Evolutionary conservation across 2,329 filamentous ascomycete species (phyloP).

Genomic region (Leptographium radiaticola): DNA sequence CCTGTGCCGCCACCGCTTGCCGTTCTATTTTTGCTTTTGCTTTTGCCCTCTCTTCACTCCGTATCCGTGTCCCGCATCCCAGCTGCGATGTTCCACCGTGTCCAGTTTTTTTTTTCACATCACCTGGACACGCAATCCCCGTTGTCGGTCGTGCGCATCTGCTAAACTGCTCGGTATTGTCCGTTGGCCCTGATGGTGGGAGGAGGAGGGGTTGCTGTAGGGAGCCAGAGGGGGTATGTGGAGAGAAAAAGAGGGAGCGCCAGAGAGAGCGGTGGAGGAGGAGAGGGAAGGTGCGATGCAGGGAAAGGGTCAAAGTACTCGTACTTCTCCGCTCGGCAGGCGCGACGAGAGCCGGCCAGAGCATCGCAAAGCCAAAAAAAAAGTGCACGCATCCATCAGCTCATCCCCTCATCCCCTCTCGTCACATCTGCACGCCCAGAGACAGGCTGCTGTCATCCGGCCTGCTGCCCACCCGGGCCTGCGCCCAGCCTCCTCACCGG

Average conservation of each 20-base stretch:
- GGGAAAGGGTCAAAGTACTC: too few species aligned
- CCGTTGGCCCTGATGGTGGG: not conserved
- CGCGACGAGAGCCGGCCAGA: not conserved
- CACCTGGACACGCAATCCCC: constrained; percentile 1
- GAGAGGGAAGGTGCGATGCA: too few species aligned
- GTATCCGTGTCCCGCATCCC: not conserved
- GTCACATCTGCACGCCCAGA: too few species aligned
- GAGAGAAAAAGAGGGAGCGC: not conserved
- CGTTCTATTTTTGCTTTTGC: not conserved
- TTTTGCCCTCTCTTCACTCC: not conserved
- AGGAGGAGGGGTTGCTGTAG: constrained; percentile 1
- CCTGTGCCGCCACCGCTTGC: not conserved
- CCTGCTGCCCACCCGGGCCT: too few species aligned
- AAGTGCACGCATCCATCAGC: too few species aligned
- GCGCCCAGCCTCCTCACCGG: too few species aligned
- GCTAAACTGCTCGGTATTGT: not conserved
- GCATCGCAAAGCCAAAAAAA: too few species aligned
- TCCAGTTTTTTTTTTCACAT: constrained; percentile 3
- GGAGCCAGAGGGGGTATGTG: not conserved
- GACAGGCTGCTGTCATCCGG: too few species aligned
- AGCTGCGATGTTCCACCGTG: not conserved
- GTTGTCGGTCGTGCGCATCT: not conserved
- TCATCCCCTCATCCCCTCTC: too few species aligned
- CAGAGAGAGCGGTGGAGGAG: not conserved
- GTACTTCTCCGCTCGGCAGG: not conserved